Conservation (phyloP, 768 basidiomycete species). For the Kwoniella pini region DNA sequence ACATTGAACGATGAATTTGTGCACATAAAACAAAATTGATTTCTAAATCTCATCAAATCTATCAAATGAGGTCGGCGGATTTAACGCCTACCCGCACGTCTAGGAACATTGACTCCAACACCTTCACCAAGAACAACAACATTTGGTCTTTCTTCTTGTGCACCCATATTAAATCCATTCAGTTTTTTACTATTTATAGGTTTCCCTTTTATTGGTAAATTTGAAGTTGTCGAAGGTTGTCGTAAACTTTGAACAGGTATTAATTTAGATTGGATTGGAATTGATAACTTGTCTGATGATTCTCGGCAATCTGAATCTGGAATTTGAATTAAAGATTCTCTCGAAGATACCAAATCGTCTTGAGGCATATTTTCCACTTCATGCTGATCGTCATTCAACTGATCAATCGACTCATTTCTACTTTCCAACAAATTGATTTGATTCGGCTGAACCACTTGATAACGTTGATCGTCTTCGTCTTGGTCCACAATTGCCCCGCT, state of each 20-base stretch:
- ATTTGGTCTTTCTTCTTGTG: constrained; percentile 19
- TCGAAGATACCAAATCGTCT: background rate
- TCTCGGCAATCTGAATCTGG: background rate
- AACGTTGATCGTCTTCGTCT: background rate
- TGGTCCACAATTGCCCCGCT: background rate
- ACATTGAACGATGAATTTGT: too few relatives aligned
- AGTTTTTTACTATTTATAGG: constrained; percentile 11
- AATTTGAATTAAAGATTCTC: background rate
- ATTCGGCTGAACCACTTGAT: background rate
- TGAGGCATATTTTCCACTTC: background rate
- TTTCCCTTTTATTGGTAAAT: background rate
- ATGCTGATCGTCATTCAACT: background rate
- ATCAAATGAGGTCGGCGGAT: too few relatives aligned
- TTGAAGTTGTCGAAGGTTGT: constrained; percentile 3
- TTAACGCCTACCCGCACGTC: too few relatives aligned
- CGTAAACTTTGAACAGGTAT: background rate
- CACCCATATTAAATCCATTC: too few relatives aligned
- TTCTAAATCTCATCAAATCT: too few relatives aligned
- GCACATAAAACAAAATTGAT: too few relatives aligned
- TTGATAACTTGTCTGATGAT: background rate
- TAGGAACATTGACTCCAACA: constrained; percentile 23
- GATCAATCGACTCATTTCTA: background rate
- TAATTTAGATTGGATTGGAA: background rate
- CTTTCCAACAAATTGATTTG: too few relatives aligned
- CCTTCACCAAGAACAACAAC: constrained; percentile 24